Evolutionary conservation across 495 filamentous ascomycete genomes (phyloP).

Genomic region (Annulohypoxylon nitens): DNA sequence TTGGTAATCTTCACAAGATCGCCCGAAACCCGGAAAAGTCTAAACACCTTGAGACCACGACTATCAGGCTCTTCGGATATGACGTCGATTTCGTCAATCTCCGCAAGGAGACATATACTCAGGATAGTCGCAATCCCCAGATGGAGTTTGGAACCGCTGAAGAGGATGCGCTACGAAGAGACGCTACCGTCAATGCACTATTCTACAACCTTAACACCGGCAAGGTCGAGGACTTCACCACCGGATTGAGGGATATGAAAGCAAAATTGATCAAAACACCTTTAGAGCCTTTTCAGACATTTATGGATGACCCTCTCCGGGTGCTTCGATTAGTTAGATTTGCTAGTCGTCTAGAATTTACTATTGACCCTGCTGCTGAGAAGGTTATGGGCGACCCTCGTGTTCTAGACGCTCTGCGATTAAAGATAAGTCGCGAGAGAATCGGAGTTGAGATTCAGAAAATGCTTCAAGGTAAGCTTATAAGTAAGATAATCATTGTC

Average conservation of each 20-base stretch:
- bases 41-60: conserved; percentile 96
- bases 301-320: conserved; percentile 92
- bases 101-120: conserved; percentile 87
- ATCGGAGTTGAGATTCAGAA: conserved; percentile 88
- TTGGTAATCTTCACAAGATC: conserved; percentile 78
- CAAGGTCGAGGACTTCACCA: conserved; percentile 86
- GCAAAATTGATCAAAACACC: conserved; percentile 84
- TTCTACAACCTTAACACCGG: conserved; percentile 92
- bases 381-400: conserved; percentile 78
- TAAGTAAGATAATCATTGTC: neutral
- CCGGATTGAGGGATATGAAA: conserved; percentile 81
- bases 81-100: conserved; percentile 97
- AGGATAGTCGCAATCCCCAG: conserved; percentile 87
- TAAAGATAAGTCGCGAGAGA: conserved; percentile 94
- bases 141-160: conserved; percentile 94
- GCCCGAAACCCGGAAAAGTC: conserved; percentile 95
- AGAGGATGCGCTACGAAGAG: conserved; percentile 89
- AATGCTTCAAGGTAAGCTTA: conserved; percentile 78
- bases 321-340: conserved; percentile 93
- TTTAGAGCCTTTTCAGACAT: conserved; percentile 89
- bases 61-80: conserved; percentile 84
- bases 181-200: conserved; percentile 94
- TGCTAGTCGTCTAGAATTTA: conserved; percentile 84
- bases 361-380: conserved; percentile 76
- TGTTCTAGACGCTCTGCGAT: conserved; percentile 79